Percentiles rank a stretch among this genome's conserved stretches.
Evolutionary conservation across 345 rosid species (phyloP).

Genomic region (Hibiscus syriacus): DNA sequence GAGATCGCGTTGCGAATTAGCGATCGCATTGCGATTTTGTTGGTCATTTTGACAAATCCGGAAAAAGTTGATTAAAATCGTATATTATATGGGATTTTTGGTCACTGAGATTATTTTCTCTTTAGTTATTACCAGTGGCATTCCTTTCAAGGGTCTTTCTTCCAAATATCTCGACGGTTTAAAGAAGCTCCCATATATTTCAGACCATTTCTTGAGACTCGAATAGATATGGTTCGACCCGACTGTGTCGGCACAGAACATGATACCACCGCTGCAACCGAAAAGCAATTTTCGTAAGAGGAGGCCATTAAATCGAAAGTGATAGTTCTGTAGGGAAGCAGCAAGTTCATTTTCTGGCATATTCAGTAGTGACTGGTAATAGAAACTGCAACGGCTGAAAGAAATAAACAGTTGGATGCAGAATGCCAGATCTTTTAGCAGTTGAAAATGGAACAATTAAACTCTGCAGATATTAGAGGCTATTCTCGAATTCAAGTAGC

Average conservation of each 20-base stretch:
- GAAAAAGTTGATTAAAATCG: no score
- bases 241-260: constrained; percentile 77
- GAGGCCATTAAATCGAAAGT: no score
- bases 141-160: constrained; percentile 68
- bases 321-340: neutral
- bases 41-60: no score
- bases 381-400: neutral
- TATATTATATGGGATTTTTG: no score
- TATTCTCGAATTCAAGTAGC: neutral
- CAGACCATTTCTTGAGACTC: constrained; percentile 68
- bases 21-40: no score
- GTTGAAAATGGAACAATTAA: neutral
- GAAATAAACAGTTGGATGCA: neutral
- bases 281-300: neutral
- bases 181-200: constrained; percentile 55
- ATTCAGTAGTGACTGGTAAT: neutral
- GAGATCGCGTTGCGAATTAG: no score
- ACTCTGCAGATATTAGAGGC: neutral
- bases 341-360: neutral
- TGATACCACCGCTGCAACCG: constrained; percentile 67
- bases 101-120: no score
- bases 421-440: neutral
- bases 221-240: constrained; percentile 57
- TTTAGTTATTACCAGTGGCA: constrained; percentile 47
- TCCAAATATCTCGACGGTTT: constrained; percentile 77